Conservation (phyloP, 768 basidiomycete species). For the Paxillus ammoniavirescens region DNA sequence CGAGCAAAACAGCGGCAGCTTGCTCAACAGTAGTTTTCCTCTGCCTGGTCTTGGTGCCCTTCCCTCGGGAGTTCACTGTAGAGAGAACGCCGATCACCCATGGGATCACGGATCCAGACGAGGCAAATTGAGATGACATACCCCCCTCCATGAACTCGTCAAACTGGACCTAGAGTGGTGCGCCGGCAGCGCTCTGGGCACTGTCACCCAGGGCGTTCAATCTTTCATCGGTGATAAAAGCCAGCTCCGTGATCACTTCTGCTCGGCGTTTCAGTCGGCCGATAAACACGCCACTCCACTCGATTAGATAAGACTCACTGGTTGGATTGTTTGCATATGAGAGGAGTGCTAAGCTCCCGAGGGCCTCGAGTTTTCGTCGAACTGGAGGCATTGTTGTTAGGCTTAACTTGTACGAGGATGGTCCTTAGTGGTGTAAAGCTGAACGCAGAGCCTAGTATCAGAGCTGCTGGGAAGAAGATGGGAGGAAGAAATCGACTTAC, state of each 20-base stretch:
- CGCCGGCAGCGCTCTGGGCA: background rate
- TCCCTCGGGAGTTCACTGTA: conserved; percentile 26
- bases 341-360: conserved; percentile 23
- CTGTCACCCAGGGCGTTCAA: background rate
- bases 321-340: conserved; percentile 23
- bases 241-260: conserved; percentile 28
- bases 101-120: background rate
- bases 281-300: background rate
- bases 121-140: conserved; percentile 1
- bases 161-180: conserved; percentile 23
- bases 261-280: background rate
- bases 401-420: background rate
- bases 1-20: conserved; percentile 24
- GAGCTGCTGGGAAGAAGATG: too few species aligned
- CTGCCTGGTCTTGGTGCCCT: conserved; percentile 15
- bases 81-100: background rate
- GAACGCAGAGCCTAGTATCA: too few species aligned
- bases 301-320: conserved; percentile 12
- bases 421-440: too few species aligned
- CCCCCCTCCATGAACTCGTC: conserved; percentile 29
- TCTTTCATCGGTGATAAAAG: conserved; percentile 19
- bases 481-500: too few species aligned
- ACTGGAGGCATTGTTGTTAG: conserved; percentile 17
- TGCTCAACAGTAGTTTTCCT: conserved; percentile 21
- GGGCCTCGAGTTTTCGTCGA: conserved; percentile 11